Conservation (phyloP, 495 filamentous ascomycete species). For the Oidiodendron maius region DNA sequence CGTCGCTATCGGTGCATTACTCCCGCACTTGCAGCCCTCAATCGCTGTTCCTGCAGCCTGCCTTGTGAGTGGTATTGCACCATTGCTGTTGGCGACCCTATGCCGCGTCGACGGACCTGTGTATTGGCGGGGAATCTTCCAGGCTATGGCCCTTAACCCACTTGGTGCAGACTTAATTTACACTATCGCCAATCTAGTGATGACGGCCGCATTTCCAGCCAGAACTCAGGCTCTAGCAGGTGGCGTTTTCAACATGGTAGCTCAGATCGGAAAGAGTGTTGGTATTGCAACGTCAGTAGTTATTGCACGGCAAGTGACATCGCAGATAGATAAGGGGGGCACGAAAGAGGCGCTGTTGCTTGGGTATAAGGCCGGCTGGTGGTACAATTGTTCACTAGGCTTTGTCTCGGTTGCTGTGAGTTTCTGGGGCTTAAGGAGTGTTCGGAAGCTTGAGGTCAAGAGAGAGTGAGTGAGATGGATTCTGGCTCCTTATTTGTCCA, state of each 20-base stretch:
- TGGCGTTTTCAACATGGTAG: conserved; percentile 57
- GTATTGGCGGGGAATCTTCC: no score
- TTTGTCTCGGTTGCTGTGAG: no score
- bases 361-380: conserved; percentile 56
- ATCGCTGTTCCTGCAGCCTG: conserved; percentile 36
- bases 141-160: no score
- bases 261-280: conserved; percentile 54
- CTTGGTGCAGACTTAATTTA: no score
- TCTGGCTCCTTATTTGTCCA: no score
- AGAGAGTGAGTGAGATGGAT: no score
- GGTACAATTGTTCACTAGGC: no score
- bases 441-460: no score
- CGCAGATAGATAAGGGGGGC: neutral
- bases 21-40: conserved; percentile 38
- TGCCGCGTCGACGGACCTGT: conserved; percentile 31
- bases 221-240: conserved; percentile 55
- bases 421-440: no score
- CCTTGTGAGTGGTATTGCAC: conserved; percentile 41
- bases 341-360: conserved; percentile 37
- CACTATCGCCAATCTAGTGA: conserved; percentile 53
- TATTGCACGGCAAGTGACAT: conserved; percentile 46
- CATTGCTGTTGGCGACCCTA: conserved; percentile 47
- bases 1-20: no score
- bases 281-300: conserved; percentile 50
- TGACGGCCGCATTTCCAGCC: conserved; percentile 48